Base-by-base conservation (phyloP, 257 asterid genomes). In the Hygrophila difformis region DNA sequence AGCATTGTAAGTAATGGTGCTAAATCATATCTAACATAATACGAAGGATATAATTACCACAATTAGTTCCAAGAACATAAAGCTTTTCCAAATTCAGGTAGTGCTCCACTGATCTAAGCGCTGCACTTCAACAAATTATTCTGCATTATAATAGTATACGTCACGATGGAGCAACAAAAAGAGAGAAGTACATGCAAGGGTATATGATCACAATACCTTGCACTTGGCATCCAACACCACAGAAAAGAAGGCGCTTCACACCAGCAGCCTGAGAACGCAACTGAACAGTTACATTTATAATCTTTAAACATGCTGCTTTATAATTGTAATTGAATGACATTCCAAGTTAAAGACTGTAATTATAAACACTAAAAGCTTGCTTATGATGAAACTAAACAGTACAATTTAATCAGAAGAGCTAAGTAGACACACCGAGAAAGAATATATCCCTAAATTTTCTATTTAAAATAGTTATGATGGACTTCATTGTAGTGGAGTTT, bases 191-290 rank as follows among this genome's bases (percentile, higher is more conserved):
- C 36, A 51, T 28, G 51, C 56, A 18, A 47, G 43, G 35, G 47
- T 16, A 34, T 45, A 21, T 53, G 16, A 55, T 62, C 43, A 15
- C 39, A 47, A 59, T 72, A 89, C 96, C 98, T 85, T 89, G 98
- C 54, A 89, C 98, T 72, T 89, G 98, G 79, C 98, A 89, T 59
- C 98, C 98, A 44, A 89, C 98, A 63, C 98, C 98, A 39, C 94
- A 85, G 63, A 89, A 85, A 63, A 85, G 96, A 68, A 89, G 94
- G 49, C 96, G 93, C 58, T 78, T 85, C 50, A 85, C 98, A 40
- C 88, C 94, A 72, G 96, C 94, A 55, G 94, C 96, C 98, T 85
- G 84, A 60, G 50, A 61, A 44, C 28, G 46, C 49, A 58, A 67
- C 56, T 46, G 41, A 10, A 22, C 53, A 22, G 49, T 23, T 51